phyloP scores from a whole-genome alignment of 2,329 filamentous ascomycete genomes.

The Fragosphaeria purpurea region DNA sequence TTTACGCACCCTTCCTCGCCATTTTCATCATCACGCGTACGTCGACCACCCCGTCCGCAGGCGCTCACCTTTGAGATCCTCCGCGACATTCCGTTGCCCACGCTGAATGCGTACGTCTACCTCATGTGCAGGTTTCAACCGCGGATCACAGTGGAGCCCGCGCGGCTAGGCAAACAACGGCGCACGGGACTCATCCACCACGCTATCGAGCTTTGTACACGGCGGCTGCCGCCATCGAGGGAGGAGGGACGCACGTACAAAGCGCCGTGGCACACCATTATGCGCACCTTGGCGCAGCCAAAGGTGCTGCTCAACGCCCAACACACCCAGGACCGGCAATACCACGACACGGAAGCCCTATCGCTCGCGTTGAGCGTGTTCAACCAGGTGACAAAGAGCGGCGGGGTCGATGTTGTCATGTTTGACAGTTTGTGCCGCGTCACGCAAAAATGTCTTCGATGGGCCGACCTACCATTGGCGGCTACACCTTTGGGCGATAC shows the following conservation, averaged over 20 bases:
- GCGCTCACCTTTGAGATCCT: conserved; percentile 11
- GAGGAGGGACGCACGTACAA: conserved; percentile 23
- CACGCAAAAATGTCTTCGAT: conserved; percentile 8
- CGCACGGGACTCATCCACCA: conserved; percentile 19
- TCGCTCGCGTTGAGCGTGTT: conserved; percentile 22
- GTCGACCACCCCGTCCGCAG: neutral
- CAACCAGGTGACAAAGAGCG: conserved; percentile 16
- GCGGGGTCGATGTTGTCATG: conserved; percentile 24
- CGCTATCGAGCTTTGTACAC: conserved; percentile 24
- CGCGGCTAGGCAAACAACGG: conserved; percentile 12
- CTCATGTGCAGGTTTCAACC: conserved; percentile 37
- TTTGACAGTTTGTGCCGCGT: conserved; percentile 25
- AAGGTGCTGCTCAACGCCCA: conserved; percentile 21
- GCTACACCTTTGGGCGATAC: neutral
- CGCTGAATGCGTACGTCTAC: conserved; percentile 41
- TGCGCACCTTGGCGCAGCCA: conserved; percentile 27
- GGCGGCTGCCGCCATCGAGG: conserved; percentile 18
- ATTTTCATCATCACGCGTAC: neutral
- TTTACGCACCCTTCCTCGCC: conserved; percentile 17
- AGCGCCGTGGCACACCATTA: conserved; percentile 32
- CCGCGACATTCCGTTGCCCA: conserved; percentile 19
- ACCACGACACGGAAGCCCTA: conserved; percentile 21
- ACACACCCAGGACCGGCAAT: conserved; percentile 5
- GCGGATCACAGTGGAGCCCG: conserved; percentile 12
- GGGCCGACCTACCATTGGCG: neutral